Evolutionary conservation across 129 eudicot species (phyloP).

Genomic region (Artemisia annua): DNA sequence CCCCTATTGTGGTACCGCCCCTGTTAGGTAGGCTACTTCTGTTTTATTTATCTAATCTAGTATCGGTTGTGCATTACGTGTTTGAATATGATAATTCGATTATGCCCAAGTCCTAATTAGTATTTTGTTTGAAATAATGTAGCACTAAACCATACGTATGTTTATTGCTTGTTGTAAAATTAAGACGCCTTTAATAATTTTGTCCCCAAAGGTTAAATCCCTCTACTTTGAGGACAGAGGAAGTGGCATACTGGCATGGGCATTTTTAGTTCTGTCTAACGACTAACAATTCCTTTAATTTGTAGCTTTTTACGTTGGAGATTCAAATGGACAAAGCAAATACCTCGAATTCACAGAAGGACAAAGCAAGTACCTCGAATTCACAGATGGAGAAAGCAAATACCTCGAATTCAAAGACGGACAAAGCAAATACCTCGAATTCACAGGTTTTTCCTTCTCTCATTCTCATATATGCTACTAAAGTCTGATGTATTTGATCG

Average conservation of each 20-base stretch:
- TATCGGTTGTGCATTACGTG: too few species aligned
- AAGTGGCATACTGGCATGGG: background rate
- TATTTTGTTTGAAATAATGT: too few species aligned
- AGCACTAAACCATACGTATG: too few species aligned
- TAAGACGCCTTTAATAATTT: background rate
- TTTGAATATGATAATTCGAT: too few species aligned
- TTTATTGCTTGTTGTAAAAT: too few species aligned
- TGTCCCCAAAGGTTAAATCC: background rate
- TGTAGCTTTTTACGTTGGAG: background rate
- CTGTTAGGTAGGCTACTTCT: too few species aligned
- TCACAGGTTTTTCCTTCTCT: slow-evolving; percentile 6
- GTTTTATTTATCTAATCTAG: too few species aligned
- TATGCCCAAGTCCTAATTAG: too few species aligned
- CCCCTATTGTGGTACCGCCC: too few species aligned
- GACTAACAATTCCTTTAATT: background rate
- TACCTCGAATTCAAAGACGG: background rate
- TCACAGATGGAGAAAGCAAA: background rate
- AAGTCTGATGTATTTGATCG: background rate
- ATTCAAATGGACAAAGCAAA: background rate
- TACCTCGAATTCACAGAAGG: too few species aligned
- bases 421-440: background rate
- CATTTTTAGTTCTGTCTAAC: background rate
- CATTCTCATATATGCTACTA: background rate
- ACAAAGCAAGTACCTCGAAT: background rate
- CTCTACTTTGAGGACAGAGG: background rate